A percentile compares a stretch with the other conserved stretches of the same genome.
phyloP scores from a whole-genome alignment of 129 eudicot genomes.

The Helianthus tuberosus region DNA sequence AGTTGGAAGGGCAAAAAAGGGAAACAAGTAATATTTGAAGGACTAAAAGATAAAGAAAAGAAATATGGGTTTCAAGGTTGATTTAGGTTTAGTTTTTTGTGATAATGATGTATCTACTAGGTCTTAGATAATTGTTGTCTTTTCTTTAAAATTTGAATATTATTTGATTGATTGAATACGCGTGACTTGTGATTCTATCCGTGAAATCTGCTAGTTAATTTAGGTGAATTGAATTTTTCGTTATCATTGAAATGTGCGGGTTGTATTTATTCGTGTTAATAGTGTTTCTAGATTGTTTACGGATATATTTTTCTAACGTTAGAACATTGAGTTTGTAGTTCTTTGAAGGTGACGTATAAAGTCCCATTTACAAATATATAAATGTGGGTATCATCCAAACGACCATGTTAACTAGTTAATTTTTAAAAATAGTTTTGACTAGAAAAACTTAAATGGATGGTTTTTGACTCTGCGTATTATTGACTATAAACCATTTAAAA shows the following conservation, averaged over 20 bases:
- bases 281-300: no score
- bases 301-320: no score
- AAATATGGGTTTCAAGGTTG: not conserved
- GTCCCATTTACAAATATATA: no score
- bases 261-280: not conserved
- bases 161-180: conserved; percentile 9
- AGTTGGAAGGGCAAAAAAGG: not conserved
- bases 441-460: no score
- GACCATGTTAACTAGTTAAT: not conserved
- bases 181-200: not conserved
- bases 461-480: no score
- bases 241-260: not conserved
- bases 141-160: not conserved
- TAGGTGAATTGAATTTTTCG: not conserved
- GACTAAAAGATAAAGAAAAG: not conserved
- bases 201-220: conserved; percentile 13
- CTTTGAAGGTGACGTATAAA: no score
- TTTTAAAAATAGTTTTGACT: no score
- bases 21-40: not conserved
- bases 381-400: not conserved
- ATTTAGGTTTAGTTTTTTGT: conserved; percentile 26
- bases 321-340: no score
- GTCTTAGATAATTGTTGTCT: conserved; percentile 13
- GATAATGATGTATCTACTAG: conserved; percentile 15
- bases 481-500: no score